Evolutionary conservation across 805 yeast species (phyloP).

Genomic region (Wickerhamia fluorescens): DNA sequence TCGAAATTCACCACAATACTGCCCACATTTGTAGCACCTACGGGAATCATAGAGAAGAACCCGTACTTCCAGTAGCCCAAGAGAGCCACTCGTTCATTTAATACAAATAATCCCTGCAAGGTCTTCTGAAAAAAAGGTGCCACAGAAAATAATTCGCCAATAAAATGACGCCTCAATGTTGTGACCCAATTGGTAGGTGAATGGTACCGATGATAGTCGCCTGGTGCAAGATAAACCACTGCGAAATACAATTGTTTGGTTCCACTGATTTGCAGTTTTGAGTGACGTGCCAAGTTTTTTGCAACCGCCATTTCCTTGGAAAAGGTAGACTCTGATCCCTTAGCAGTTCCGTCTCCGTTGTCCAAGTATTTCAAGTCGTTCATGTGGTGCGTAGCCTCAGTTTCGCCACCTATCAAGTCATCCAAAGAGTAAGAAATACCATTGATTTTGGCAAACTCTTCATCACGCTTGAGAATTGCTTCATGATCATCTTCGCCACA

Average conservation of each 20-base stretch:
- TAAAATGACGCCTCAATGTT: constrained; percentile 86
- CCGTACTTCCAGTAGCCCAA: constrained; percentile 97
- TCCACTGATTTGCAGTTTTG: constrained; percentile 18
- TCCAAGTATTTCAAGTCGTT: constrained; percentile 45
- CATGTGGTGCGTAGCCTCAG: constrained; percentile 35
- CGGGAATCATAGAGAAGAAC: constrained; percentile 97
- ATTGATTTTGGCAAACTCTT: constrained; percentile 70
- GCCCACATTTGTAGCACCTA: constrained; percentile 98
- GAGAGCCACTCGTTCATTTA: constrained; percentile 92
- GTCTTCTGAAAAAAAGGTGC: constrained; percentile 94
- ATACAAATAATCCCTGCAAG: constrained; percentile 76
- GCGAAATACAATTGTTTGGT: constrained; percentile 71
- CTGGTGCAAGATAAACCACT: constrained; percentile 94
- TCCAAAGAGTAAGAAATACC: constrained; percentile 68
- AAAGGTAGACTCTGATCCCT: constrained; percentile 22
- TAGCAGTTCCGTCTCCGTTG: constrained; percentile 61
- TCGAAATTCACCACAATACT: constrained; percentile 89
- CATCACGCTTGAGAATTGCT: constrained; percentile 44
- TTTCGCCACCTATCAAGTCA: constrained; percentile 56
- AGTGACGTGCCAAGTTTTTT: constrained; percentile 31
- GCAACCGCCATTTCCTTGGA: constrained; percentile 34
- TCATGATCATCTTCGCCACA: constrained; percentile 31
- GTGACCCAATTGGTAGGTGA: constrained; percentile 97
- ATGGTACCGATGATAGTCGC: constrained; percentile 96
- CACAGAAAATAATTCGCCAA: constrained; percentile 91